phyloP scores from a whole-genome alignment of 306 rosid species.

The Glycine latifolia region DNA sequence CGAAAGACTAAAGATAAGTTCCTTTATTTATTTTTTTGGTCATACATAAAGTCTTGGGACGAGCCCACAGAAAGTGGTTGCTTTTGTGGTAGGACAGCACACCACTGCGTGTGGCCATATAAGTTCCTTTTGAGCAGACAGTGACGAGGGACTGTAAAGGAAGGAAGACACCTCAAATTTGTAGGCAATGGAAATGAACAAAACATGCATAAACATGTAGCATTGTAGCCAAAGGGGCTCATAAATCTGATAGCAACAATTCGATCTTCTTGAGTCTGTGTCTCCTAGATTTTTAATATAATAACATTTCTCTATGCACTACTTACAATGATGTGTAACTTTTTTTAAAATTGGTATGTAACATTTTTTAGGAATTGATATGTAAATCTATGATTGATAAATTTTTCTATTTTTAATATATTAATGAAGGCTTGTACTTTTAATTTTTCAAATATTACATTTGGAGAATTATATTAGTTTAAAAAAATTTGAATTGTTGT shows the following conservation, averaged over 20 bases:
- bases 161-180: conserved; percentile 15
- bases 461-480: too few species aligned
- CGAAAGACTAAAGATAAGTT: not conserved
- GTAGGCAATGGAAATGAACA: conserved; percentile 6
- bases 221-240: not conserved
- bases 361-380: not conserved
- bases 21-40: not conserved
- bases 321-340: not conserved
- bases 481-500: too few species aligned
- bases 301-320: not conserved
- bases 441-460: too few species aligned
- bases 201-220: conserved; percentile 40
- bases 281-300: not conserved
- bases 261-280: not conserved
- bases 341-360: not conserved
- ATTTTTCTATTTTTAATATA: not conserved
- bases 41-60: not conserved
- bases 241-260: conserved; percentile 24
- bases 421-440: not conserved
- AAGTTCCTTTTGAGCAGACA: conserved; percentile 19
- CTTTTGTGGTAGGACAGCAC: not conserved
- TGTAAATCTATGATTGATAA: not conserved
- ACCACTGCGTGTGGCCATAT: not conserved
- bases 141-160: conserved; percentile 21
- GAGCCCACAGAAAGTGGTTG: not conserved